Base-by-base conservation (phyloP, 495 filamentous ascomycete species). In the Penicillium verhagenii region DNA sequence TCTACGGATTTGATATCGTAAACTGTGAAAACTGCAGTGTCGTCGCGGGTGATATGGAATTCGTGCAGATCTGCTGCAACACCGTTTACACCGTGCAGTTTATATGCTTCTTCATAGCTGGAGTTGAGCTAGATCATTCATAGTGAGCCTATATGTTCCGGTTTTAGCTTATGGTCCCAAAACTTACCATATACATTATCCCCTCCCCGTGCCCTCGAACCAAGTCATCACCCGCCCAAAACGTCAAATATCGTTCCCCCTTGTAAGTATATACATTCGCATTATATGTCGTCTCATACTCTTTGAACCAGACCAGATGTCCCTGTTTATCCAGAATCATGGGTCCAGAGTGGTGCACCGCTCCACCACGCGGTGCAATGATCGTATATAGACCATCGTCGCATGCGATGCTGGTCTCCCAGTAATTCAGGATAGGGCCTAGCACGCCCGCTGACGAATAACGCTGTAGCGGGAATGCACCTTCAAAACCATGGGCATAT, bases 21-120 rank as follows among this genome's bases (percentile, higher is more conserved):
- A 20, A 78, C 65, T 6, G 75, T 73, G 29, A 82, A 75, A 7
- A 83, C 55, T 16, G 78, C 79, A 0, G 81, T 85, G 14, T 77
- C 67, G 33, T 81, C 69, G 37, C 47, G 51, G 0, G 76, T 79
- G 47, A 80, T 74, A 20, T 68, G 73, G 39, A 79, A 77, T 51
- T 82, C 78, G 44, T 81, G 77, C 4, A 76, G 31, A 37, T 76
- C 73, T 10, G 58, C 67, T 11, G 60, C 46, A 43, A 69, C 53
- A 31, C 57, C 53, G 47, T 71, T 59, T 46, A 63, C 70, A 13
- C 68, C 76, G 20, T 25, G 55, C 58, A 82, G 58, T 35, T 60
- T 72, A 56, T 77, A 76, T 9, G 63, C 63, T 52, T 75, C 70
- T 33, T 74, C 69, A 50, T 83, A 82, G 24, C 74, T 66, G 9